Conservation (phyloP, 1,139 yeast species). For the Suhomyces atakaporum region DNA sequence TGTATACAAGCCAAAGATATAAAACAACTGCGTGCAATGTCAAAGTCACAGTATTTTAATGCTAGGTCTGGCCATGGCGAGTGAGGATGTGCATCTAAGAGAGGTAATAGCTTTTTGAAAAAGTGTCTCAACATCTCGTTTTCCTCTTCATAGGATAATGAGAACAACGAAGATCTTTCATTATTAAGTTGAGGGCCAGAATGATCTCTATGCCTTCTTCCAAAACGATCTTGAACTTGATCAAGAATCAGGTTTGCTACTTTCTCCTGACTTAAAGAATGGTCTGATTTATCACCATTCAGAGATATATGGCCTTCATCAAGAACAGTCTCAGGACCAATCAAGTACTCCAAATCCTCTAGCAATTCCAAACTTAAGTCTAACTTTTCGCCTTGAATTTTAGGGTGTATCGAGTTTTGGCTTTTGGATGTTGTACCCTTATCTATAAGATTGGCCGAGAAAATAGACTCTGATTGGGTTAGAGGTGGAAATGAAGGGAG, state of each 20-base stretch:
- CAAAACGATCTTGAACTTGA: slow-evolving; percentile 1
- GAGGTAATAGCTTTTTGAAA: slow-evolving; percentile 50
- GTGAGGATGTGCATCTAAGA: slow-evolving; percentile 57
- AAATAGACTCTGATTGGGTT: background rate
- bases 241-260: background rate
- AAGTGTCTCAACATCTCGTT: slow-evolving; percentile 54
- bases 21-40: slow-evolving; percentile 56
- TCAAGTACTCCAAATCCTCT: slow-evolving; percentile 22
- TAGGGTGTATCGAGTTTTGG: slow-evolving; percentile 4
- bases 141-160: slow-evolving; percentile 42
- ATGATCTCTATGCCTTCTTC: background rate
- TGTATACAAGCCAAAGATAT: slow-evolving; percentile 56
- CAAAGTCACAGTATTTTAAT: slow-evolving; percentile 54
- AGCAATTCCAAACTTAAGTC: slow-evolving; percentile 19
- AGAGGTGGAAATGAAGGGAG: no score
- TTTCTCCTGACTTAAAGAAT: background rate
- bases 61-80: slow-evolving; percentile 62
- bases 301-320: no score
- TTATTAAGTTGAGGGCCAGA: background rate
- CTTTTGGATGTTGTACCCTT: no score
- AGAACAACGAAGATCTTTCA: background rate
- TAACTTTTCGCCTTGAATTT: slow-evolving; percentile 15
- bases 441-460: background rate
- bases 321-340: slow-evolving; percentile 8
- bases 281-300: background rate